Percentiles rank a stretch among this genome's conserved stretches.
These are phyloP conservation scores for Boletus semigastroideus DNA, from an alignment of 1,284 basidiomycete species.

Conservation along the genomic window DNA sequence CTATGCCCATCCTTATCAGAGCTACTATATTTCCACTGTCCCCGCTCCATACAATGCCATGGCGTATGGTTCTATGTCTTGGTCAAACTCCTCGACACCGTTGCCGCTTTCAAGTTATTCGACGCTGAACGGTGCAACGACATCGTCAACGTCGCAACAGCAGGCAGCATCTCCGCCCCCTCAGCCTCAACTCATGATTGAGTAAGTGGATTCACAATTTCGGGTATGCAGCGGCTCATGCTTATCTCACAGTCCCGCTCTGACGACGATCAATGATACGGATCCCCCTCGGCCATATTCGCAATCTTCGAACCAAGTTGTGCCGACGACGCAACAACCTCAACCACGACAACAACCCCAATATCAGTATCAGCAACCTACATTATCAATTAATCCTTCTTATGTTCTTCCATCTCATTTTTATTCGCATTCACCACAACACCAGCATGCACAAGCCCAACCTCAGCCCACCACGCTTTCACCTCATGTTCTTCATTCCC, in stretches of 20 bases:
- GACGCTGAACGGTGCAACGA: constrained; percentile 69
- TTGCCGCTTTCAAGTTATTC: constrained; percentile 73
- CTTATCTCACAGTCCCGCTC: constrained; percentile 41
- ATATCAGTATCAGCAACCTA: constrained; percentile 39
- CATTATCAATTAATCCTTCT: constrained; percentile 41
- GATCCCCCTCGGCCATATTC: constrained; percentile 37
- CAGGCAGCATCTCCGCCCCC: constrained; percentile 28
- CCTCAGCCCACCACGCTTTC: constrained; percentile 59
- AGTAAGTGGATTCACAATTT: constrained; percentile 40
- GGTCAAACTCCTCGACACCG: constrained; percentile 42
- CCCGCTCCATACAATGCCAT: constrained; percentile 53
- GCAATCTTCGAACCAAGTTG: constrained; percentile 30
- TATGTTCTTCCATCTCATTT: constrained; percentile 42
- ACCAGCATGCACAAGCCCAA: constrained; percentile 37
- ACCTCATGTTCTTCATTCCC: constrained; percentile 63
- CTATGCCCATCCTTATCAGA: constrained; percentile 39
- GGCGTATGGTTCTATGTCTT: constrained; percentile 47
- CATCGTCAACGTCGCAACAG: constrained; percentile 36
- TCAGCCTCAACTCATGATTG: constrained; percentile 49
- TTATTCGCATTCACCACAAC: constrained; percentile 35
- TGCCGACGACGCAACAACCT: constrained; percentile 28
- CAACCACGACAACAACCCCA: constrained; percentile 39
- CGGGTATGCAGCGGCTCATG: constrained; percentile 12
- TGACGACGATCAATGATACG: constrained; percentile 48
- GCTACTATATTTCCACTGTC: constrained; percentile 41